Percentiles rank a stretch among this genome's conserved stretches.
Evolutionary conservation across 495 filamentous ascomycete species (phyloP).

Genomic region (Penicillium salamii): DNA sequence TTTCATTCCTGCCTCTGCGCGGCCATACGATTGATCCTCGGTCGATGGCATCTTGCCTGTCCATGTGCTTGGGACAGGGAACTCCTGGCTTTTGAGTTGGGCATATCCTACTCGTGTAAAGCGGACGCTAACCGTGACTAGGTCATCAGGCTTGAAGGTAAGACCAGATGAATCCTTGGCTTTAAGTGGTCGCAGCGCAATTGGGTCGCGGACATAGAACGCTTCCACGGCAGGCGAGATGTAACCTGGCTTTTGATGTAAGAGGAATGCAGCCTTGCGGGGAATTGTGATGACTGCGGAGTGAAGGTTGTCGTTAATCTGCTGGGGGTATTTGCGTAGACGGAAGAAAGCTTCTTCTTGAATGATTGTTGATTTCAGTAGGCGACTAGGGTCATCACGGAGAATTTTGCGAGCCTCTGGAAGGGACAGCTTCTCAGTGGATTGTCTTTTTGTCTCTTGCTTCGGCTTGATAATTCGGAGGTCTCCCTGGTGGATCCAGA

Average conservation of each 20-base stretch:
- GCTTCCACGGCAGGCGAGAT: conserved; percentile 84
- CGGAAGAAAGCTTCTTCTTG: conserved; percentile 91
- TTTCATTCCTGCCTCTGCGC: conserved; percentile 83
- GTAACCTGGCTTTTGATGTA: conserved; percentile 67
- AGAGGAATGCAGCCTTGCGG: conserved; percentile 75
- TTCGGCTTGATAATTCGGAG: conserved; percentile 70
- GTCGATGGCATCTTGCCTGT: conserved; percentile 31
- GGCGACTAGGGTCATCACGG: conserved; percentile 41
- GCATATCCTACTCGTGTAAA: conserved; percentile 91
- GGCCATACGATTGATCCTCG: conserved; percentile 36
- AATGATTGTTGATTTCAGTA: conserved; percentile 65
- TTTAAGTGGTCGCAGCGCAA: conserved; percentile 67
- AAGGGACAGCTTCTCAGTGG: conserved; percentile 53
- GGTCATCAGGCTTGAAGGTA: conserved; percentile 69
- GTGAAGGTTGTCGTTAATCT: conserved; percentile 69
- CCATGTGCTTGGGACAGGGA: conserved; percentile 67
- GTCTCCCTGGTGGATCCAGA: conserved; percentile 74
- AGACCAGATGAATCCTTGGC: conserved; percentile 43
- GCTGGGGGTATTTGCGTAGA: conserved; percentile 73
- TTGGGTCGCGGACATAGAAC: conserved; percentile 89
- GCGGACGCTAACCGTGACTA: conserved; percentile 70
- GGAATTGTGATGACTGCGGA: conserved; percentile 69
- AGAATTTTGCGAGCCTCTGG: conserved; percentile 60
- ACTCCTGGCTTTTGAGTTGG: conserved; percentile 88
- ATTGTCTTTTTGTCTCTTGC: conserved; percentile 26